These are phyloP conservation scores for Eimeria zaria DNA, from an alignment of 169 alveolate genomes.

Conservation along the genomic window DNA sequence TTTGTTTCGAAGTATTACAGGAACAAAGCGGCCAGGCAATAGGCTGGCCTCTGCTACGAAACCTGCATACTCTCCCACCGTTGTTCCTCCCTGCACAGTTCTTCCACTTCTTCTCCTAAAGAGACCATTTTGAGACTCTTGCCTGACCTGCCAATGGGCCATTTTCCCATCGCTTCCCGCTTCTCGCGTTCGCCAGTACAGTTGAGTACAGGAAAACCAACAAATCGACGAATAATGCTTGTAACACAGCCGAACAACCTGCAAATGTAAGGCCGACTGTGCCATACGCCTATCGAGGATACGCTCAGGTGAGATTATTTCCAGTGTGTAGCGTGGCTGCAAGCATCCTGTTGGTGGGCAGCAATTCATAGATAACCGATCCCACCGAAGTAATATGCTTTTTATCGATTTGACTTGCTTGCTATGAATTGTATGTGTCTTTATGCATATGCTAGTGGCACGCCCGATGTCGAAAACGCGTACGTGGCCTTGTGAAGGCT, in stretches of 20 bases:
- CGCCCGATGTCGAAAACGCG: too few relatives aligned
- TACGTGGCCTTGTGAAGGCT: too few relatives aligned
- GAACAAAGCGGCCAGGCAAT: background rate
- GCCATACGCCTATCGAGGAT: background rate
- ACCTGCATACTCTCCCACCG: background rate
- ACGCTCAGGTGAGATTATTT: background rate
- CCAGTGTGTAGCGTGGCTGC: background rate
- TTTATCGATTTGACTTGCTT: too few relatives aligned
- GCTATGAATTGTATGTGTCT: too few relatives aligned
- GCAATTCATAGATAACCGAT: background rate
- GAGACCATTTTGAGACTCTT: too few relatives aligned
- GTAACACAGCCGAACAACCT: background rate
- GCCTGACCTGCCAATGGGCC: background rate
- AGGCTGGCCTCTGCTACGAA: background rate
- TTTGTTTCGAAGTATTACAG: too few relatives aligned
- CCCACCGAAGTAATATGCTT: background rate
- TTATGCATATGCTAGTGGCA: too few relatives aligned
- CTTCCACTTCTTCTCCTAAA: too few relatives aligned
- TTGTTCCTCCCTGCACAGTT: background rate
- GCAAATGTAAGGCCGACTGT: background rate
- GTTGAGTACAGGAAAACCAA: too few relatives aligned
- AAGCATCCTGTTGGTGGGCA: background rate
- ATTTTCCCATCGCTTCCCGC: background rate
- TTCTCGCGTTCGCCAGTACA: too few relatives aligned
- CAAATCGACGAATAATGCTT: too few relatives aligned